Conservation (phyloP, 306 rosid genomes). For the Vigna angularis region DNA sequence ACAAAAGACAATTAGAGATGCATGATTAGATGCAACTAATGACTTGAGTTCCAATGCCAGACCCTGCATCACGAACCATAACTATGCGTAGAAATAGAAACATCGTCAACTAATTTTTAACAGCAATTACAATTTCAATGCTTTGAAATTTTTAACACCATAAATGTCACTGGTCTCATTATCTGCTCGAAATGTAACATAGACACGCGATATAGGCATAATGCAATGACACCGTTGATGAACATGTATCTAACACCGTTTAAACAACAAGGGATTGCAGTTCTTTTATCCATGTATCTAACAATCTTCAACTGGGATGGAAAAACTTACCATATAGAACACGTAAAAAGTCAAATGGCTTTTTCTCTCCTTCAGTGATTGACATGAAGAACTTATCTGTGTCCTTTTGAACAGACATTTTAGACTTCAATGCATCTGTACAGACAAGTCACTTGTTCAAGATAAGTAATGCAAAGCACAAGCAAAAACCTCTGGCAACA, state of each 20-base stretch:
- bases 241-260: too few species aligned
- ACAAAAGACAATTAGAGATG: conserved; percentile 4
- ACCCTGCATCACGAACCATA: conserved; percentile 9
- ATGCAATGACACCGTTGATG: neutral
- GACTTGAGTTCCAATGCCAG: conserved; percentile 11
- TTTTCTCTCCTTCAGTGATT: conserved; percentile 48
- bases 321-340: conserved; percentile 51
- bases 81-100: neutral
- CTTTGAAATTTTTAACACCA: neutral
- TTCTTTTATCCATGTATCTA: conserved; percentile 1
- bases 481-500: neutral
- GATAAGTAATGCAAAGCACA: conserved; percentile 12
- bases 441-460: conserved; percentile 33
- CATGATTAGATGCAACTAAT: conserved; percentile 17
- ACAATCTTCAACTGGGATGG: conserved; percentile 5
- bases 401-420: conserved; percentile 50
- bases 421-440: conserved; percentile 54
- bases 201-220: neutral
- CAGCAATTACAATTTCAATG: conserved; percentile 6
- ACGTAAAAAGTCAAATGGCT: conserved; percentile 52
- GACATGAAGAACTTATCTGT: conserved; percentile 49
- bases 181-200: neutral
- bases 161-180: neutral
- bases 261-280: neutral
- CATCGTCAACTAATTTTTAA: conserved; percentile 18